Evolutionary conservation across 176 grass and related monocot species (phyloP).

Genomic region (Oryza nivara): DNA sequence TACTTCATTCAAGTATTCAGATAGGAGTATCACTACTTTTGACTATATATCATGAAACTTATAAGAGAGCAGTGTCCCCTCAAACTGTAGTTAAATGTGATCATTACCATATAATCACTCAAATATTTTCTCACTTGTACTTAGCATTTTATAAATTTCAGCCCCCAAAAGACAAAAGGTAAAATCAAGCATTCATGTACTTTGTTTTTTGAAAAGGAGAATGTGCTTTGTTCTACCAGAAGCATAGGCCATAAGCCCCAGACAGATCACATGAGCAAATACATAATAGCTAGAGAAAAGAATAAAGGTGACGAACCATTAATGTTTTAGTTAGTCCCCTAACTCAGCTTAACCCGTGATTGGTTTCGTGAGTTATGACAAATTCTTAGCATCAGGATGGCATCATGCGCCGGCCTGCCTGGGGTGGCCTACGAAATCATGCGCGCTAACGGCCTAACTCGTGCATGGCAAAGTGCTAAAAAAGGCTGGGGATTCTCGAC

Average conservation of each 20-base stretch:
- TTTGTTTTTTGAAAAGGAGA: neutral
- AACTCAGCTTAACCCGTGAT: neutral
- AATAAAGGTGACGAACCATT: neutral
- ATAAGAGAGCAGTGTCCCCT: neutral
- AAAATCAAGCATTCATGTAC: neutral
- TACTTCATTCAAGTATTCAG: neutral
- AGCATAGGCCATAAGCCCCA: neutral
- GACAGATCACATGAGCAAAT: neutral
- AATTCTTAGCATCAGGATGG: constrained; percentile 57
- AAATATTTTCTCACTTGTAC: neutral
- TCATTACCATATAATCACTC: constrained; percentile 28
- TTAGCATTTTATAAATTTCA: constrained; percentile 5
- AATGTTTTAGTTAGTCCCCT: neutral
- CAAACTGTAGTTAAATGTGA: constrained; percentile 14
- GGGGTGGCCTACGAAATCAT: constrained; percentile 45
- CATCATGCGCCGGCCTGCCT: constrained; percentile 23
- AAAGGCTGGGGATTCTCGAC: constrained; percentile 33
- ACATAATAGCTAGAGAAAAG: neutral
- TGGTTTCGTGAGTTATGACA: constrained; percentile 36
- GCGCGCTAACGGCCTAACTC: constrained; percentile 47
- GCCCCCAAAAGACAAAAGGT: neutral
- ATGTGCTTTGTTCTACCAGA: neutral
- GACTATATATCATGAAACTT: neutral
- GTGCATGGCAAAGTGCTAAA: constrained; percentile 45
- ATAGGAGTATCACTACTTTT: constrained; percentile 11